Evolutionary conservation across 805 yeast species (phyloP).

Genomic region (Metschnikowia shivogae): DNA sequence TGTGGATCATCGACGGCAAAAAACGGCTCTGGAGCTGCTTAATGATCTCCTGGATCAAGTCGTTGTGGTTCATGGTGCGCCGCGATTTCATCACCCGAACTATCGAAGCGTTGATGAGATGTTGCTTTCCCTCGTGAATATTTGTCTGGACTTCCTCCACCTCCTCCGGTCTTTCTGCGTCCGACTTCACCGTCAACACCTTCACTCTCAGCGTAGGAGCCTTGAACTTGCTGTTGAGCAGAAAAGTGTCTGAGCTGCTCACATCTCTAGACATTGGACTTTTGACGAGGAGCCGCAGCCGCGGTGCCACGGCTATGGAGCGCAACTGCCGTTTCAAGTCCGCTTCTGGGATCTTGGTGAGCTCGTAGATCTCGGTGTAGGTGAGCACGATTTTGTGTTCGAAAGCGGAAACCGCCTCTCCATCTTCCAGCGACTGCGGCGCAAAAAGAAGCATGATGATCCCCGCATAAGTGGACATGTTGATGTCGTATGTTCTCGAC

Average conservation of each 20-base stretch:
- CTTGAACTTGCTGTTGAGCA: constrained; percentile 63
- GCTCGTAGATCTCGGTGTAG: constrained; percentile 55
- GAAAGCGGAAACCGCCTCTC: constrained; percentile 34
- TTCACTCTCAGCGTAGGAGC: constrained; percentile 67
- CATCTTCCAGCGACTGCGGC: constrained; percentile 35
- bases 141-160: constrained; percentile 54
- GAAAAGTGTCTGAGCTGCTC: constrained; percentile 57
- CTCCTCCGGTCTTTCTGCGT: constrained; percentile 27
- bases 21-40: constrained; percentile 60
- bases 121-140: constrained; percentile 59
- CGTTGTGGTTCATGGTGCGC: constrained; percentile 56
- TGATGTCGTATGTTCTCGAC: constrained; percentile 68
- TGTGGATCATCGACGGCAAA: constrained; percentile 60
- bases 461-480: constrained; percentile 79
- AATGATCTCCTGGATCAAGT: constrained; percentile 61
- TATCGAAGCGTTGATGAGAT: constrained; percentile 77
- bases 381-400: constrained; percentile 55
- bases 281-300: constrained; percentile 70
- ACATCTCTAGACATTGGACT: constrained; percentile 73
- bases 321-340: constrained; percentile 77
- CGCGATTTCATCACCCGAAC: constrained; percentile 85
- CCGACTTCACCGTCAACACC: constrained; percentile 58
- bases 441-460: constrained; percentile 69
- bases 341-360: constrained; percentile 66
- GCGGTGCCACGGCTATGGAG: constrained; percentile 80